phyloP scores from a whole-genome alignment of 345 rosid genomes.

The Lumnitzera littorea region DNA sequence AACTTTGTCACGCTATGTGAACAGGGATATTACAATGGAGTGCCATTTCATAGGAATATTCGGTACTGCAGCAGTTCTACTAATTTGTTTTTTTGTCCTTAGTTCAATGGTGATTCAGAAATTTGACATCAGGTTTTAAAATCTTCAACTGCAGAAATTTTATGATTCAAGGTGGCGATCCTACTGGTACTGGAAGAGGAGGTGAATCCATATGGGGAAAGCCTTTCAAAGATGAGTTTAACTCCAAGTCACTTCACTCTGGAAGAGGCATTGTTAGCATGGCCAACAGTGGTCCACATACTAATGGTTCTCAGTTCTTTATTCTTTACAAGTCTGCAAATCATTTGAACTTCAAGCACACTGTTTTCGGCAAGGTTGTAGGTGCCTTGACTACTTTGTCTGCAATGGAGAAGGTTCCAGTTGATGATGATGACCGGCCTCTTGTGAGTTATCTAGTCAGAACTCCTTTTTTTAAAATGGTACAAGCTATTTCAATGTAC shows the following conservation, averaged over 20 bases:
- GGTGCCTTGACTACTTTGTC: slow-evolving; percentile 82
- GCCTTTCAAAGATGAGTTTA: slow-evolving; percentile 86
- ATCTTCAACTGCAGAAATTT: slow-evolving; percentile 47
- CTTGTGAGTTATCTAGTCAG: slow-evolving; percentile 37
- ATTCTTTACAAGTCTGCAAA: slow-evolving; percentile 94
- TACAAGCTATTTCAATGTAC: too few species aligned
- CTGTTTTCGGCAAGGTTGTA: slow-evolving; percentile 88
- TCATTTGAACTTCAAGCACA: slow-evolving; percentile 91
- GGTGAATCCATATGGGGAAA: slow-evolving; percentile 97
- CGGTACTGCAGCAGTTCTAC: slow-evolving; percentile 28
- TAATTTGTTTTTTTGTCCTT: neutral
- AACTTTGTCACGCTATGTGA: slow-evolving; percentile 87
- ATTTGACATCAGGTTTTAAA: slow-evolving; percentile 1
- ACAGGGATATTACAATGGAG: slow-evolving; percentile 75
- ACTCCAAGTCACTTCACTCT: slow-evolving; percentile 85
- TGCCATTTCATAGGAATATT: slow-evolving; percentile 72
- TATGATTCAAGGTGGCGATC: slow-evolving; percentile 99
- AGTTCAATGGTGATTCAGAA: slow-evolving; percentile 1
- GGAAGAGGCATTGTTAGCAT: slow-evolving; percentile 95
- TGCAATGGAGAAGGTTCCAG: slow-evolving; percentile 86
- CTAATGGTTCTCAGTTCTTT: slow-evolving; percentile 97
- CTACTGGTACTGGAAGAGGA: slow-evolving; percentile 85
- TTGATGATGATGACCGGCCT: slow-evolving; percentile 78
- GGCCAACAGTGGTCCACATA: slow-evolving; percentile 98
- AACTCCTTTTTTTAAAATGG: too few species aligned